Evolutionary conservation across 2,329 filamentous ascomycete genomes (phyloP), one percentile per base, ranked within the genome.

Genomic region (Cercospora sesami): DNA sequence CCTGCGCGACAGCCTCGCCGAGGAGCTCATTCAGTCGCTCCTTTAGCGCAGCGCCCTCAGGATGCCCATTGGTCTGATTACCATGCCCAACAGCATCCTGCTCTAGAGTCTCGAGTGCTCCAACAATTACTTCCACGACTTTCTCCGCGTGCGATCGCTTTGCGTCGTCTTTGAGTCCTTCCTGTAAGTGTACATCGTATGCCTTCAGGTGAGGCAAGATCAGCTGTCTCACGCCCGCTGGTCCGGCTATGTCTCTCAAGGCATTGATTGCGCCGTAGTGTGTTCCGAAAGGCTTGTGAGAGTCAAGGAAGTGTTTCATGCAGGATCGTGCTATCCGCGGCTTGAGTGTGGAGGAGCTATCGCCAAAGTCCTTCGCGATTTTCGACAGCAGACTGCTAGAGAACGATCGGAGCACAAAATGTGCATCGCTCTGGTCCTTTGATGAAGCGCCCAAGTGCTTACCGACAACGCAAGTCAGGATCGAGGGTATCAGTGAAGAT

Each of bases 241-340:
- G 75, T 9, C 89, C 93, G 28, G 93, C 93, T 26, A 96, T 90
- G 1, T 90, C 88, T 1, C 90, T 85, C 2, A 99, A 83, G 1
- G 94, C 94, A 31, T 89, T 86, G 23, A 99, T 86, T 6, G 94
- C 93, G 55, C 95, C 95, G 77, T 95, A 99, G 75, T 97, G 92
- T 1, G 94, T 90, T 1, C 91, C 89, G 0, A 93, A 87, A 0
- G 93, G 89, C 76, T 94, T 93, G 53, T 89, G 88, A 0, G 93
- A 92, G 75, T 97, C 94, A 31, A 99, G 86, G 79, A 97, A 94
- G 75, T 91, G 89, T 81, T 97, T 97, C 36, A 98, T 86, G 76
- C 93, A 97, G 0, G 94, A 95, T n/a, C 95, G 87, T 4, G 93
- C 94, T 31, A 99, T 89, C 71, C 96, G 92, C 2, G 94, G 90